Evolutionary conservation across 179 eudicot species (phyloP).

Genomic region (Amaranthus tricolor): DNA sequence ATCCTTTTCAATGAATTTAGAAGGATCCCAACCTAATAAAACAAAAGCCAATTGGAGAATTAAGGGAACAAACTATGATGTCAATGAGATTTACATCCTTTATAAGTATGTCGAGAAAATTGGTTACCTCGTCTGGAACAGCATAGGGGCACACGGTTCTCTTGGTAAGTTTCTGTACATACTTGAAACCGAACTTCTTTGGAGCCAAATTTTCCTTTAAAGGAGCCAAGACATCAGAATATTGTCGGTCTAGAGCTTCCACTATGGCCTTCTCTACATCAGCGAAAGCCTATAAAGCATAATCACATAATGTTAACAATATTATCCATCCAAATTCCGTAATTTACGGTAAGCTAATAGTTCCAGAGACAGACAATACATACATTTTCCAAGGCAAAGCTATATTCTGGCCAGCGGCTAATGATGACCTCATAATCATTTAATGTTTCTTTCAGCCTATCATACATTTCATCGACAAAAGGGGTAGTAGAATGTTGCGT

Average conservation of each 20-base stretch:
- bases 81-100: not conserved
- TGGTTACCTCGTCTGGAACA: slow-evolving; percentile 63
- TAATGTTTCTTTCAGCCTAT: slow-evolving; percentile 66
- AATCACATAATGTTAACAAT: not conserved
- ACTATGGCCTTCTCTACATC: slow-evolving; percentile 72
- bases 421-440: slow-evolving; percentile 86
- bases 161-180: slow-evolving; percentile 67
- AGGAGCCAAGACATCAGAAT: slow-evolving; percentile 68
- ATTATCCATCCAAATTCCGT: not conserved
- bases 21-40: slow-evolving; percentile 67
- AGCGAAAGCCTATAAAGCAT: slow-evolving; percentile 53
- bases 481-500: slow-evolving; percentile 88
- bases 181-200: slow-evolving; percentile 67
- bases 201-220: slow-evolving; percentile 66
- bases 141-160: slow-evolving; percentile 40
- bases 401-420: slow-evolving; percentile 98
- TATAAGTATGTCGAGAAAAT: not conserved
- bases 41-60: not conserved
- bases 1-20: slow-evolving; percentile 79
- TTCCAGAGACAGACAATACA: slow-evolving; percentile 3
- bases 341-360: not conserved
- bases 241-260: slow-evolving; percentile 74
- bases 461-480: slow-evolving; percentile 92
- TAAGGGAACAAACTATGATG: slow-evolving; percentile 5
- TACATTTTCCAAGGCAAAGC: slow-evolving; percentile 81